A percentile compares a stretch with the other conserved stretches of the same genome.
Evolutionary conservation across 495 filamentous ascomycete genomes (phyloP).

Genomic region (Lasiosphaeria ovina): DNA sequence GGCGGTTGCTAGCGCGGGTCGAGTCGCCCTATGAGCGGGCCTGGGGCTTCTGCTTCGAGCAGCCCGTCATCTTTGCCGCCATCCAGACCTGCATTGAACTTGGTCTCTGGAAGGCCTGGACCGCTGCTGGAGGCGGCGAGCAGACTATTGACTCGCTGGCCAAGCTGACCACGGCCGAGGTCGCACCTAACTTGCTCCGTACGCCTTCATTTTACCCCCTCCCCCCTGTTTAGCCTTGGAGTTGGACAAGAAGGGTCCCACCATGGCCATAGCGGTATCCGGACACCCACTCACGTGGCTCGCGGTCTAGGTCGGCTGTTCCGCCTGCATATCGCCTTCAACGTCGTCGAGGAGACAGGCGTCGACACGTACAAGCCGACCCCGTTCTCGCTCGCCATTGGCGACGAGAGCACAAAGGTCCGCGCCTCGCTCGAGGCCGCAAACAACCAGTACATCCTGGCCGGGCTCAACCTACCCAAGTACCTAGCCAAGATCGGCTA

Average conservation of each 20-base stretch:
- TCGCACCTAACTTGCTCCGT: slow-evolving; percentile 18
- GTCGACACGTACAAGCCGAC: slow-evolving; percentile 9
- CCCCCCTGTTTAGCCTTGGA: background rate
- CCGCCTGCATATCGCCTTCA: slow-evolving; percentile 5
- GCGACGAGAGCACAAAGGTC: slow-evolving; percentile 8
- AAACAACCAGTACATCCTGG: slow-evolving; percentile 9
- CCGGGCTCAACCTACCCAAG: slow-evolving; percentile 16
- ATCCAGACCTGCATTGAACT: slow-evolving; percentile 29
- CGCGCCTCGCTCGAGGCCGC: slow-evolving; percentile 8
- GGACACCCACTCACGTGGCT: background rate
- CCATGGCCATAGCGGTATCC: background rate
- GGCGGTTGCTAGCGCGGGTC: slow-evolving; percentile 4
- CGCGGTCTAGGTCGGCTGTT: slow-evolving; percentile 7
- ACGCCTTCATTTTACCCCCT: slow-evolving; percentile 13
- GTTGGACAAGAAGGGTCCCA: background rate
- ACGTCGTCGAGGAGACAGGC: slow-evolving; percentile 8
- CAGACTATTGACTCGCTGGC: slow-evolving; percentile 22
- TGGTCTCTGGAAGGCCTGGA: slow-evolving; percentile 31
- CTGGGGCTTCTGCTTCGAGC: slow-evolving; percentile 12
- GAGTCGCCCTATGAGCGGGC: slow-evolving; percentile 11
- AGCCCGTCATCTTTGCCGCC: slow-evolving; percentile 10
- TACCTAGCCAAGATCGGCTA: slow-evolving; percentile 24
- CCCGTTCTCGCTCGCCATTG: slow-evolving; percentile 9
- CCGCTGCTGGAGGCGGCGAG: slow-evolving; percentile 16
- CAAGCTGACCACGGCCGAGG: slow-evolving; percentile 21